Conservation (phyloP, 148 eudicot species). For the Fallopia convolvulus region DNA sequence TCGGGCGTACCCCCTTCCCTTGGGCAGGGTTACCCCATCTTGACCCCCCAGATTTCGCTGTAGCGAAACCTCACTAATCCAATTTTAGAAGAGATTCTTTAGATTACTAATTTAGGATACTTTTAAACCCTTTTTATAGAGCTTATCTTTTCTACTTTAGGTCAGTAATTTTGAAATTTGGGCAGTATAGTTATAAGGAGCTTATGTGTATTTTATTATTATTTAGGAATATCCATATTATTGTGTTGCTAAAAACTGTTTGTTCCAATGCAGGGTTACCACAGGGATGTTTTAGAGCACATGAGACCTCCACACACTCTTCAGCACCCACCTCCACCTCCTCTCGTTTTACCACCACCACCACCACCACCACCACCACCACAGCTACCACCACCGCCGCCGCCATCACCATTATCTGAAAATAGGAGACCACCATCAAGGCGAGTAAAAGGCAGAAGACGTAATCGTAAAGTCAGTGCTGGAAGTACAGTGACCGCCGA, state of each 20-base stretch:
- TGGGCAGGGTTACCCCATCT: too few species aligned
- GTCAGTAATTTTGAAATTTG: too few species aligned
- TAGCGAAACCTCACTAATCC: too few species aligned
- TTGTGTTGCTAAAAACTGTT: background rate
- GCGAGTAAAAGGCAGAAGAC: slow-evolving; percentile 53
- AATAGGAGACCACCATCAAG: slow-evolving; percentile 25
- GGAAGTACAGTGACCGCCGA: slow-evolving; percentile 29
- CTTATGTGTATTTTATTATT: background rate
- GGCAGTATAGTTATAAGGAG: background rate
- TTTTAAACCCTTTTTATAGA: too few species aligned
- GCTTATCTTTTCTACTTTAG: too few species aligned
- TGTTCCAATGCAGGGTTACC: slow-evolving; percentile 62
- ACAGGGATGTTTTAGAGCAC: slow-evolving; percentile 62
- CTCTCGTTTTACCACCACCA: slow-evolving; percentile 1
- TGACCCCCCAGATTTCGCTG: too few species aligned
- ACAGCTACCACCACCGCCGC: slow-evolving; percentile 21
- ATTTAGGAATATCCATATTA: background rate
- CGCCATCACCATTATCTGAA: slow-evolving; percentile 14
- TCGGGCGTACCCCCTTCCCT: too few species aligned
- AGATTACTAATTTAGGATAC: too few species aligned
- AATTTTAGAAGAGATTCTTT: too few species aligned
- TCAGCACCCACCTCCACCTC: slow-evolving; percentile 36
- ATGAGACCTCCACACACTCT: slow-evolving; percentile 39
- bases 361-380: slow-evolving; percentile 18
- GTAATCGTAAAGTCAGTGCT: slow-evolving; percentile 62